Conservation (phyloP, 1,139 yeast genomes). For the Geotrichum phurueaensis region DNA sequence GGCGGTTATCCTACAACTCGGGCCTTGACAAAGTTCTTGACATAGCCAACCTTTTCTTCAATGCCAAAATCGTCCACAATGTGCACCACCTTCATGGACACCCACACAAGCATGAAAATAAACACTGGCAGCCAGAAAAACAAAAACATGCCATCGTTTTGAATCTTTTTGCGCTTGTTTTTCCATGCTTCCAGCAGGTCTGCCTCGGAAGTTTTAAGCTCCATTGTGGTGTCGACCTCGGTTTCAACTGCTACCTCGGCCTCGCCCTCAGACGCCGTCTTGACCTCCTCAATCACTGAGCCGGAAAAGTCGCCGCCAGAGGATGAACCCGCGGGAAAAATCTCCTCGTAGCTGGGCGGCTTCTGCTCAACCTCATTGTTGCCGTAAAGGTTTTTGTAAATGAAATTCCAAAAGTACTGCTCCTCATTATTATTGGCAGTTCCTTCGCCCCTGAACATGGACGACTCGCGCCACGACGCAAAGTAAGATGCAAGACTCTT, state of each 20-base stretch:
- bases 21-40: neutral
- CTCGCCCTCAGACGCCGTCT: slow-evolving; percentile 11
- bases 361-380: neutral
- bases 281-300: slow-evolving; percentile 23
- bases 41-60: neutral
- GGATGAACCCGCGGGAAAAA: slow-evolving; percentile 60
- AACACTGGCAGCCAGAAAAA: slow-evolving; percentile 58
- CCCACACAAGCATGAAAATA: slow-evolving; percentile 27
- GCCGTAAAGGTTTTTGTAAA: slow-evolving; percentile 5
- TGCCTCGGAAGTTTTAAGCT: slow-evolving; percentile 21
- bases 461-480: slow-evolving; percentile 9
- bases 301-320: slow-evolving; percentile 37
- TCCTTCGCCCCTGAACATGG: neutral
- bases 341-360: slow-evolving; percentile 70
- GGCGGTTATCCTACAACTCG: neutral
- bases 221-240: slow-evolving; percentile 4
- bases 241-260: slow-evolving; percentile 22
- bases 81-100: slow-evolving; percentile 9
- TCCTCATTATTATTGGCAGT: slow-evolving; percentile 1
- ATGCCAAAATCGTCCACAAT: slow-evolving; percentile 2
- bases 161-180: slow-evolving; percentile 47
- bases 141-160: slow-evolving; percentile 74
- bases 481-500: slow-evolving; percentile 7
- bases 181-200: slow-evolving; percentile 27
- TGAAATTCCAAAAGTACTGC: slow-evolving; percentile 6